Base-by-base conservation (phyloP, 2,329 filamentous ascomycete species). In the Sporothrix protearum region DNA sequence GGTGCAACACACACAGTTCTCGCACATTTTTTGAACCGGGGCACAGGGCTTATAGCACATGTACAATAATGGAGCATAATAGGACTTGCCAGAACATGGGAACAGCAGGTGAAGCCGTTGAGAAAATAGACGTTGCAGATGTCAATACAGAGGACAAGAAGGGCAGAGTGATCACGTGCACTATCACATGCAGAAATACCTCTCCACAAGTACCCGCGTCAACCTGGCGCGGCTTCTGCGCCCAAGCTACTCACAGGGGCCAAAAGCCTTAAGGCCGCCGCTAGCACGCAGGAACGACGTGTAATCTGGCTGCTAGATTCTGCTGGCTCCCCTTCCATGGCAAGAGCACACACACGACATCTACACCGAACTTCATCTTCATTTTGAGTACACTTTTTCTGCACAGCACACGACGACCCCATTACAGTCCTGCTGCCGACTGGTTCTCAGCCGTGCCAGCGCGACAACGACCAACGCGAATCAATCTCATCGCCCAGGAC, bases 211-310 rank as follows among this genome's bases (percentile, higher is more conserved):
- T 4, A 42, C 12, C 36, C 22, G 36, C n/a, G 59, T 63, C 7
- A 45, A 8, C 30, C 36, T 64, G 22, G 59, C 59, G 12, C 36
- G 59, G 36, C 36, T 45, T 28, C n/a, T 64, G 12, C 36, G 36
- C 59, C 49, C n/a, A 53, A 61, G n/a, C 4, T 28, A 16, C 22
- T n/a, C n/a, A n/a, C n/a, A n/a, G 25, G 59, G 36, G 33, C 36
- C 57, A 28, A 64, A 64, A 64, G 19, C 5, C 59, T 64, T 45
- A 64, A 45, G 28, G 63, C 61, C 63, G 63, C 28, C 63, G 28
- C 59, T 66, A 66, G 63, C 63, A 66, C 61, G 42, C 61, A 42
- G 59, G 61, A 49, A 66, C 22, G 61, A 49, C 61, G 39, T 47
- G 61, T 49, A 47, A 66, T 66, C 39, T 66, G 22, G 25, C 25